Evolutionary conservation across 805 yeast genomes (phyloP).

Genomic region (Suhomyces kilbournensis): DNA sequence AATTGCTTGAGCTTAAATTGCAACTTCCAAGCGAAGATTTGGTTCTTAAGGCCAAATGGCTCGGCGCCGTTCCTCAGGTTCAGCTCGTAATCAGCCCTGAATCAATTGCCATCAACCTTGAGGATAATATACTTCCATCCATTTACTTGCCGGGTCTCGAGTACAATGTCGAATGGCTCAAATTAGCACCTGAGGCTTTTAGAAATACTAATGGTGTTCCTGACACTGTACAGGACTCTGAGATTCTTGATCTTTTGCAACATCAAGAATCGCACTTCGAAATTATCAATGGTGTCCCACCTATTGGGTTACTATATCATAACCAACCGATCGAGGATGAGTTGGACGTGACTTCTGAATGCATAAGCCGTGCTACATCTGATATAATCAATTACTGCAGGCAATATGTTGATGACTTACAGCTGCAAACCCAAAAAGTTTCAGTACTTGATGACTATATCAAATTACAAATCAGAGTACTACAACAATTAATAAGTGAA

Average conservation of each 20-base stretch:
- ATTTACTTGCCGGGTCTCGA: constrained; percentile 11
- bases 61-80: constrained; percentile 24
- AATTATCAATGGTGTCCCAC: constrained; percentile 22
- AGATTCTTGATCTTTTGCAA: constrained; percentile 19
- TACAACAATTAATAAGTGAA: constrained; percentile 8
- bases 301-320: constrained; percentile 16
- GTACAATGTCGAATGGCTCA: constrained; percentile 18
- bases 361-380: background rate
- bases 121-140: constrained; percentile 15
- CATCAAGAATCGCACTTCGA: constrained; percentile 27
- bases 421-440: background rate
- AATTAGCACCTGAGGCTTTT: constrained; percentile 12
- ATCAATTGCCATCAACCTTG: constrained; percentile 16
- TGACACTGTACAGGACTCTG: constrained; percentile 24
- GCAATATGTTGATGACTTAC: background rate
- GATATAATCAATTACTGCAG: background rate
- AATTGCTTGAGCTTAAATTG: constrained; percentile 12
- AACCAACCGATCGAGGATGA: constrained; percentile 1
- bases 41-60: constrained; percentile 24
- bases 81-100: constrained; percentile 15
- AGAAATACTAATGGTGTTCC: constrained; percentile 15
- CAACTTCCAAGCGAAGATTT: constrained; percentile 9
- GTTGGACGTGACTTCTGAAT: background rate
- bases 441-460: background rate
- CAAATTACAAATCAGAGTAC: constrained; percentile 2